Conservation (phyloP, 148 eudicot species). For the Fagopyrum esculentum region DNA sequence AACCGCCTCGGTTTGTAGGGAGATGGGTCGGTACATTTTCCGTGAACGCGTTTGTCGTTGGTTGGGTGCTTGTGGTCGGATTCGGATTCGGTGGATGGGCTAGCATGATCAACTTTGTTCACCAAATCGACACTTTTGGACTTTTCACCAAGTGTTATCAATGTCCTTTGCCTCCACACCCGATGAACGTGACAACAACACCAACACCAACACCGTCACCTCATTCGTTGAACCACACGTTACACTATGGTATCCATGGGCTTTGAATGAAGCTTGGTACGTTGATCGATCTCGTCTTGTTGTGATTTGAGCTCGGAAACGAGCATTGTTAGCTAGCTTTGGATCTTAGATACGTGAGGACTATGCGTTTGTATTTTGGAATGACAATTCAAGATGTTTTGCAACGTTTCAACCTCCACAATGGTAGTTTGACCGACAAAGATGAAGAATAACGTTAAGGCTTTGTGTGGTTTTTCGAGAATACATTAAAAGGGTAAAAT, state of each 20-base stretch:
- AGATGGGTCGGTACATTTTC: constrained; percentile 9
- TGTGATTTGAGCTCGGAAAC: too few relatives aligned
- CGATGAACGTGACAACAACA: not conserved
- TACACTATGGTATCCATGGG: not conserved
- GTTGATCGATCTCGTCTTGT: too few relatives aligned
- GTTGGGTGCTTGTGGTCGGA: constrained; percentile 16
- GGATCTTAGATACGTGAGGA: too few relatives aligned
- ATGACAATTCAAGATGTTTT: too few relatives aligned
- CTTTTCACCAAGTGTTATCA: constrained; percentile 15
- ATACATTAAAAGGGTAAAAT: not conserved
- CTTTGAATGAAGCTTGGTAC: not conserved
- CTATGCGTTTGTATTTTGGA: too few relatives aligned
- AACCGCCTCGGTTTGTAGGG: constrained; percentile 4
- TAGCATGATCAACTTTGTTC: constrained; percentile 13
- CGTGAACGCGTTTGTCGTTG: not conserved
- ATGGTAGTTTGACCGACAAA: not conserved
- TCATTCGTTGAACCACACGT: not conserved
- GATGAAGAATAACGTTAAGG: not conserved
- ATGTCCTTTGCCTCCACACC: constrained; percentile 6
- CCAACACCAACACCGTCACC: not conserved
- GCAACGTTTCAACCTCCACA: not conserved
- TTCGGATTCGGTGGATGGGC: constrained; percentile 17
- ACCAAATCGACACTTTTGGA: constrained; percentile 15
- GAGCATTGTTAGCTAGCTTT: too few relatives aligned
- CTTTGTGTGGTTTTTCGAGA: not conserved